A percentile compares a stretch with the other conserved stretches of the same genome.
Conservation (phyloP, 352 stramenopile genomes). For the Globisporangium lucens region DNA sequence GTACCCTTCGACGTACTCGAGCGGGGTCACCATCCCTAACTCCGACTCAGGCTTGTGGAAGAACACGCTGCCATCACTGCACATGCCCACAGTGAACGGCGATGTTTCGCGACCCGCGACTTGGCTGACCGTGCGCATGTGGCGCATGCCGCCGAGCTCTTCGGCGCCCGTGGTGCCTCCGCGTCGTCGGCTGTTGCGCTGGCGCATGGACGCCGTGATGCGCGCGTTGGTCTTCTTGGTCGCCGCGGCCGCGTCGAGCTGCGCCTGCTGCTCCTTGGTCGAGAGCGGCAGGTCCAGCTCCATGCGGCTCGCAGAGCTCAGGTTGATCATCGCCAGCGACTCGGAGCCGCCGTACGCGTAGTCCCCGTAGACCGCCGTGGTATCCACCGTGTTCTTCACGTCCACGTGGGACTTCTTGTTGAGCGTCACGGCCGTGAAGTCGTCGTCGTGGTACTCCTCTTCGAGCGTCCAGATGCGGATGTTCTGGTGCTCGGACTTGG, state of each 20-base stretch:
- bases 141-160: constrained; percentile 40
- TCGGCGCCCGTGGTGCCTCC: constrained; percentile 29
- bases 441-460: constrained; percentile 37
- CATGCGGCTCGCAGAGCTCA: constrained; percentile 51
- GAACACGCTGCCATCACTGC: constrained; percentile 82
- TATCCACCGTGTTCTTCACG: constrained; percentile 73
- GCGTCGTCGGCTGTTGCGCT: constrained; percentile 47
- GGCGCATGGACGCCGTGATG: constrained; percentile 32
- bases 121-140: constrained; percentile 76
- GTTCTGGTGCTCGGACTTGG: constrained; percentile 85
- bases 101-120: constrained; percentile 54
- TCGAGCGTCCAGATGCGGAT: constrained; percentile 81
- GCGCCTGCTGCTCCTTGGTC: constrained; percentile 50
- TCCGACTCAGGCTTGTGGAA: constrained; percentile 50
- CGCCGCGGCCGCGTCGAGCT: constrained; percentile 24
- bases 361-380: constrained; percentile 61
- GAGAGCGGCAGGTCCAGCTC: constrained; percentile 74
- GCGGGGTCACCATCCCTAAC: constrained; percentile 57
- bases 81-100: constrained; percentile 78
- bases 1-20: constrained; percentile 79
- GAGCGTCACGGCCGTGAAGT: constrained; percentile 31
- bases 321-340: constrained; percentile 59
- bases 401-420: constrained; percentile 71
- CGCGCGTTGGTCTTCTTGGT: constrained; percentile 24
- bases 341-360: constrained; percentile 75